Evolutionary conservation across 768 basidiomycete genomes (phyloP).

Genomic region (Agaricus sinodeliciosus): DNA sequence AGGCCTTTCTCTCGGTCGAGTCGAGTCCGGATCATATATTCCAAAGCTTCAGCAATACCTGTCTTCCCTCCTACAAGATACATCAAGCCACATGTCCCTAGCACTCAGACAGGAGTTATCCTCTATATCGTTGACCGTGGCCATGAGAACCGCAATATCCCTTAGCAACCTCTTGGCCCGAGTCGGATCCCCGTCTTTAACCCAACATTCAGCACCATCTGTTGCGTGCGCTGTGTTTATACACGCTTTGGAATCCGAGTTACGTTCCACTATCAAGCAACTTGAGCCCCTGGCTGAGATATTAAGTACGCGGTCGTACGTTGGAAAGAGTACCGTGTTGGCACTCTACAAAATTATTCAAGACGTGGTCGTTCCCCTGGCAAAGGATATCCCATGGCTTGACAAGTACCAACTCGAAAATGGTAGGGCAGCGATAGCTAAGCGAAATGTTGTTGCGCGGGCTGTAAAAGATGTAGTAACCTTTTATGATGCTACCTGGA

Average conservation of each 20-base stretch:
- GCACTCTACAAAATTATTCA: constrained; percentile 62
- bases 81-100: constrained; percentile 22
- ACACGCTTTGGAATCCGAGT: constrained; percentile 65
- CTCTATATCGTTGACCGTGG: constrained; percentile 32
- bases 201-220: constrained; percentile 32
- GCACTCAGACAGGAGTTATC: constrained; percentile 32
- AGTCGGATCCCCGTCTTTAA: constrained; percentile 23
- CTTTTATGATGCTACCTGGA: constrained; percentile 47
- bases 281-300: constrained; percentile 50
- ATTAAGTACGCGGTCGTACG: constrained; percentile 45
- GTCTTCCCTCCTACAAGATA: constrained; percentile 26
- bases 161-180: constrained; percentile 38
- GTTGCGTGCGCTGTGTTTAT: constrained; percentile 67
- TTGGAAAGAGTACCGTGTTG: constrained; percentile 52
- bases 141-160: constrained; percentile 38
- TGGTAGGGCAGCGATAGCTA: constrained; percentile 54
- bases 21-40: constrained; percentile 58
- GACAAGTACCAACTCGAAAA: constrained; percentile 43
- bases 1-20: constrained; percentile 41
- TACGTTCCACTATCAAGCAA: constrained; percentile 42
- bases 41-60: constrained; percentile 50
- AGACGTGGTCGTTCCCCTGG: constrained; percentile 52
- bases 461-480: constrained; percentile 65
- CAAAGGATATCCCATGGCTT: constrained; percentile 69
- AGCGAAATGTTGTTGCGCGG: constrained; percentile 58